Evolutionary conservation across 306 rosid species (phyloP).

Genomic region (Cotoneaster glaucophyllus): DNA sequence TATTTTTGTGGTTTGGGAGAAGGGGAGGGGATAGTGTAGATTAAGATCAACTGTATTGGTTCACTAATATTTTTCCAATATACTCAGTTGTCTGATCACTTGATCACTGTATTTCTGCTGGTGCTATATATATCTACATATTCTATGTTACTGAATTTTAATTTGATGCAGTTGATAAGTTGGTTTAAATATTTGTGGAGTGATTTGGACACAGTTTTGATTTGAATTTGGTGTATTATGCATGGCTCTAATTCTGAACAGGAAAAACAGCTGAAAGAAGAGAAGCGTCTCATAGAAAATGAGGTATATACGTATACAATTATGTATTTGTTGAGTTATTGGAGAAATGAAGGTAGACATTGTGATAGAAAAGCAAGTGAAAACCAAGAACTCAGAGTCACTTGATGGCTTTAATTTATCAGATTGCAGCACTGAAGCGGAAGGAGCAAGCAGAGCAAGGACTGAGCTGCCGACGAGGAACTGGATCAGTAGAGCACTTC

Average conservation of each 20-base stretch:
- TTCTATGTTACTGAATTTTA: neutral
- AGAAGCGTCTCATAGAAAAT: neutral
- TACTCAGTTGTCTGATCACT: too few relatives aligned
- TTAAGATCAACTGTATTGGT: neutral
- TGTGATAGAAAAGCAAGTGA: neutral
- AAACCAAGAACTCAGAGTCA: neutral
- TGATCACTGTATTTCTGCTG: too few relatives aligned
- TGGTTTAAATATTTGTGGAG: neutral
- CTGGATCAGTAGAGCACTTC: neutral
- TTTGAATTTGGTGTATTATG: neutral
- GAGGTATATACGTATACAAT: neutral
- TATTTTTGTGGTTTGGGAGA: neutral
- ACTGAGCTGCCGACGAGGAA: neutral
- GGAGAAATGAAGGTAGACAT: neutral
- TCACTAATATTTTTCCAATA: too few relatives aligned
- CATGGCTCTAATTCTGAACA: neutral
- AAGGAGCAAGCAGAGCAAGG: neutral
- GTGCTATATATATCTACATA: too few relatives aligned
- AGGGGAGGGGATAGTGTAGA: neutral
- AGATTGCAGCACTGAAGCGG: neutral
- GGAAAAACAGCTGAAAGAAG: conserved; percentile 10
- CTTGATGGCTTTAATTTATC: neutral
- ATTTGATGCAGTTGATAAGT: neutral
- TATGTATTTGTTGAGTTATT: neutral
- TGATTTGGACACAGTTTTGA: neutral